Evolutionary conservation across 495 filamentous ascomycete genomes (phyloP).

Genomic region (Cladorrhinum samala): DNA sequence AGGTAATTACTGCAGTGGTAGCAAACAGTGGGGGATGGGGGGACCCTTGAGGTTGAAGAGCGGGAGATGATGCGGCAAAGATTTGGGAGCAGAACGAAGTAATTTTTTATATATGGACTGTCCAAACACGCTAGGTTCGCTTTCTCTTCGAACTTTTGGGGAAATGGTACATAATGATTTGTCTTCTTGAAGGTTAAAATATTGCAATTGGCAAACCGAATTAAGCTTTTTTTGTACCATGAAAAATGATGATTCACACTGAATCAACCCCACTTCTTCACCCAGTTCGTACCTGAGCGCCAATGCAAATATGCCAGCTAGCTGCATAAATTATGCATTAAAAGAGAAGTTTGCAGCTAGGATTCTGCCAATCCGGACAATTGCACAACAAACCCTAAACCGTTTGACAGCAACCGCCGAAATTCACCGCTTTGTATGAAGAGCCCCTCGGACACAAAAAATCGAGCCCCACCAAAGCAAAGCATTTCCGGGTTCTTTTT

Average conservation of each 20-base stretch:
- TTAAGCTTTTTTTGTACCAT: neutral
- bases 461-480: constrained; percentile 27
- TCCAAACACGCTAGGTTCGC: neutral
- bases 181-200: no score
- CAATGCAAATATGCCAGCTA: neutral
- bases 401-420: constrained; percentile 8
- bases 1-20: no score
- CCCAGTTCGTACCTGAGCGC: no score
- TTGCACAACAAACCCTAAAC: constrained; percentile 27
- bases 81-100: neutral
- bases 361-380: neutral
- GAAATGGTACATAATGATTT: no score
- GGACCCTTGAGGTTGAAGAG: neutral
- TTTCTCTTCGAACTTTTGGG: no score
- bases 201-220: no score
- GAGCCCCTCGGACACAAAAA: constrained; percentile 28
- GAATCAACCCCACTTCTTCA: neutral
- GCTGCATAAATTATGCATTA: neutral
- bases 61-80: neutral
- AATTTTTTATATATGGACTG: neutral
- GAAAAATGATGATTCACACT: neutral
- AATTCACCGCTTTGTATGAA: constrained; percentile 14
- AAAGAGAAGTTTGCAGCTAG: neutral
- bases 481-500: constrained; percentile 26
- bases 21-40: constrained; percentile 2